phyloP scores from a whole-genome alignment of 1,139 yeast genomes.

The Geotrichum citri-aurantii region DNA sequence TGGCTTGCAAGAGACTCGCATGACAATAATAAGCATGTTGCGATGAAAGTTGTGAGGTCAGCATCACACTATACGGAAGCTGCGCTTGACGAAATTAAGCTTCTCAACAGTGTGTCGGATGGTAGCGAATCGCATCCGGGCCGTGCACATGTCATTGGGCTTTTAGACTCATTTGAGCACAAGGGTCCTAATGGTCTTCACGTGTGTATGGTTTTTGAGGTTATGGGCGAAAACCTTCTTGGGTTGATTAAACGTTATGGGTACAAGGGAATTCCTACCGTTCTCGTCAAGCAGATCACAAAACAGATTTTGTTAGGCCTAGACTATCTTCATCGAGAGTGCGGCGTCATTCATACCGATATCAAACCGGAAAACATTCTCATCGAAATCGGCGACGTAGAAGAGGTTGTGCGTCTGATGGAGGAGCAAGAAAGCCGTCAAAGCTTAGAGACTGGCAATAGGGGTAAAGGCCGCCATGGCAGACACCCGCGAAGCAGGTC shows the following conservation, averaged over 20 bases:
- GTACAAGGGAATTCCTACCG: slow-evolving; percentile 68
- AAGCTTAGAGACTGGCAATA: slow-evolving; percentile 19
- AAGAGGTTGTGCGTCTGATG: slow-evolving; percentile 53
- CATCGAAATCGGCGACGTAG: slow-evolving; percentile 73
- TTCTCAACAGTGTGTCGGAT: slow-evolving; percentile 45
- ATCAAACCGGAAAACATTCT: slow-evolving; percentile 87
- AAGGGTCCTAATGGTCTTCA: slow-evolving; percentile 77
- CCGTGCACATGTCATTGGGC: slow-evolving; percentile 58
- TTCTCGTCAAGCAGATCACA: slow-evolving; percentile 72
- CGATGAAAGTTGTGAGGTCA: slow-evolving; percentile 77
- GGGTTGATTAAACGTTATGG: slow-evolving; percentile 62
- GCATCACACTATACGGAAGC: slow-evolving; percentile 68
- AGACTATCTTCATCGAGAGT: slow-evolving; percentile 74
- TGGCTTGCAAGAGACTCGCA: slow-evolving; percentile 66
- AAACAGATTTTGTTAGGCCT: slow-evolving; percentile 70
- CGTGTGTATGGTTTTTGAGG: slow-evolving; percentile 86
- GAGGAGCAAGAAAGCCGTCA: slow-evolving; percentile 43
- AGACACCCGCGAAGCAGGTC: slow-evolving; percentile 62
- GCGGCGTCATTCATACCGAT: slow-evolving; percentile 91
- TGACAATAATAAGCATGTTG: slow-evolving; percentile 53
- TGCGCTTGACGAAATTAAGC: slow-evolving; percentile 75
- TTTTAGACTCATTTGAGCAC: slow-evolving; percentile 71
- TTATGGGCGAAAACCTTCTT: slow-evolving; percentile 72
- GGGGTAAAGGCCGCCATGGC: slow-evolving; percentile 21
- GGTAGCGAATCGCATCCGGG: slow-evolving; percentile 65